These are phyloP conservation scores for Tetradesmus lagerheimii DNA, from an alignment of 139 green algal species.

Conservation along the genomic window DNA sequence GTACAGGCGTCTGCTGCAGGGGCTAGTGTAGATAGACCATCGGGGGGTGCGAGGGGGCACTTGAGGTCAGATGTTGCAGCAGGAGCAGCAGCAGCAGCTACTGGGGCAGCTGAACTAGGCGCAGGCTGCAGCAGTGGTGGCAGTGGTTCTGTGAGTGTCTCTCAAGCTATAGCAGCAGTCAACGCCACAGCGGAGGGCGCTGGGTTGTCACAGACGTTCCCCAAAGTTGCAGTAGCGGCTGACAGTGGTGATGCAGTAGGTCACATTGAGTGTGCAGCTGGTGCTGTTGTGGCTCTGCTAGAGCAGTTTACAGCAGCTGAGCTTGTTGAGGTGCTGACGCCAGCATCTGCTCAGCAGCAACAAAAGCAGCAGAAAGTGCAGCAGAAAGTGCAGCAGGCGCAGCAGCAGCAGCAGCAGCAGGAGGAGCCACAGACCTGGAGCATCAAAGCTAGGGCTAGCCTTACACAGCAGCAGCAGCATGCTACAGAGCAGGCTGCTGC, in stretches of 20 bases:
- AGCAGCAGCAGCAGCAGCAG: not conserved
- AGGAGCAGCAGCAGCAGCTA: too few species aligned
- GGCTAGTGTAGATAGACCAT: not conserved
- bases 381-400: not conserved
- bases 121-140: too few species aligned
- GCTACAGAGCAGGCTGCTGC: not conserved
- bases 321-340: not conserved
- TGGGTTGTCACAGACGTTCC: too few species aligned
- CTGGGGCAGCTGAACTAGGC: too few species aligned
- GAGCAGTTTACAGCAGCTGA: not conserved
- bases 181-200: not conserved
- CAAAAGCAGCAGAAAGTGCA: not conserved
- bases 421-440: not conserved
- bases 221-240: not conserved
- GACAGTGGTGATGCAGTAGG: not conserved
- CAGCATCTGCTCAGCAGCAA: not conserved
- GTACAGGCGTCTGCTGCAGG: not conserved
- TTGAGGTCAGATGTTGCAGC: not conserved
- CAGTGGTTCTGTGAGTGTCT: not conserved
- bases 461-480: not conserved
- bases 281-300: not conserved
- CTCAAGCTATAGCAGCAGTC: not conserved
- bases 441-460: not conserved
- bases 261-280: not conserved
- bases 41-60: not conserved